phyloP scores from a whole-genome alignment of 164 flowering plant species.

The Tetrastigma voinierianum region DNA sequence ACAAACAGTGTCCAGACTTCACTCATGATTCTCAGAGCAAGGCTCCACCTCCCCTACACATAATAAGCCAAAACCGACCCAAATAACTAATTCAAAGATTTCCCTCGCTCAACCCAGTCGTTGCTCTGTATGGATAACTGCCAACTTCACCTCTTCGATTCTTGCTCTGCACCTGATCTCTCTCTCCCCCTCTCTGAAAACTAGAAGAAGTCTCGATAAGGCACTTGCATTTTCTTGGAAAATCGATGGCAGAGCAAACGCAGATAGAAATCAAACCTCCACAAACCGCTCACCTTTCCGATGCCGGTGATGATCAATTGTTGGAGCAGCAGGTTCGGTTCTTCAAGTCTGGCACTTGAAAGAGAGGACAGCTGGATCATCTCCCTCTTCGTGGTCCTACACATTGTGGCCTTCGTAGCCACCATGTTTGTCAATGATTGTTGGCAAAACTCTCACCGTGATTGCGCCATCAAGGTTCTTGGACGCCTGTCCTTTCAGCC shows the following conservation, averaged over 20 bases:
- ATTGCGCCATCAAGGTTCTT: constrained; percentile 41
- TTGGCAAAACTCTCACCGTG: constrained; percentile 41
- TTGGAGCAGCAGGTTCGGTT: constrained; percentile 24
- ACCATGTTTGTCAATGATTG: constrained; percentile 72
- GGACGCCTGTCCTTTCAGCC: constrained; percentile 81
- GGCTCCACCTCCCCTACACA: no score
- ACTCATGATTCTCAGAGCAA: no score
- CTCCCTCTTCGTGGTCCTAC: constrained; percentile 57
- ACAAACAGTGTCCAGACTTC: no score
- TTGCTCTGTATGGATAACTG: not conserved
- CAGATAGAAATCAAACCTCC: constrained; percentile 22
- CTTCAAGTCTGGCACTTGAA: constrained; percentile 36
- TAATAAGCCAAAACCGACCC: no score
- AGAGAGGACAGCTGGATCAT: constrained; percentile 60
- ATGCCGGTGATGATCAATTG: constrained; percentile 1
- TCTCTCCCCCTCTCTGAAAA: not conserved
- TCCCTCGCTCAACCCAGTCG: not conserved
- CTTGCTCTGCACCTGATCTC: not conserved
- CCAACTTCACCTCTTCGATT: not conserved
- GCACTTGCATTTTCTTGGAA: not conserved
- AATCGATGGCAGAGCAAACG: constrained; percentile 22
- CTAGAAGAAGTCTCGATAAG: not conserved
- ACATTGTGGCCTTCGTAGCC: constrained; percentile 47
- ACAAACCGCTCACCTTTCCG: constrained; percentile 9
- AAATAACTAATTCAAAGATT: not conserved